Evolutionary conservation across 768 basidiomycete genomes (phyloP), one percentile per base, ranked within the genome.

Genomic region (Hemileccinum impolitum): DNA sequence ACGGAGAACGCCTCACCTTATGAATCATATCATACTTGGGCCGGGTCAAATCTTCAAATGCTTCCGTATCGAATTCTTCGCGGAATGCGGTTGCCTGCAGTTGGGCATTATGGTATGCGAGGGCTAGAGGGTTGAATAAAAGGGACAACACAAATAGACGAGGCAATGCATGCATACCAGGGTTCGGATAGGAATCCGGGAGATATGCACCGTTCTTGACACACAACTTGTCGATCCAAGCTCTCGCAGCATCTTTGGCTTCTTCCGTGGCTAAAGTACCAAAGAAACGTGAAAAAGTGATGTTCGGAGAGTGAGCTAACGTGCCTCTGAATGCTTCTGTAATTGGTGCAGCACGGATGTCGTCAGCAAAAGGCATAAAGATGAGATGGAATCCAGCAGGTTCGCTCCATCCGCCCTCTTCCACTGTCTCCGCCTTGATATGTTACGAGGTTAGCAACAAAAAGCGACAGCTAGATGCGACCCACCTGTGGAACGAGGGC

Each of bases 311-410:
- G 30, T 18, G n/a, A 31, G 26, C 3, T 2, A 39, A 47, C 67
- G 25, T 68, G 83, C 92, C 86, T 74, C 77, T 75, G 56, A 76
- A 72, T 7, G 75, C 84, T 47, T 80, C 74, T 17, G 84, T 79
- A 11, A 93, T 68, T 2, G 87, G 84, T 6, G 88, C 87, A 17
- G 76, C 75, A 41, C 96, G 82, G 42, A 98, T 87, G 59, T 99
- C 96, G 62, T 99, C 96, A 4, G 90, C 87, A 64, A 89, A 99
- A 1, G 95, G 94, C n/a, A 97, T 66, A 14, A 87, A 87, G 50
- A 97, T 86, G 43, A 98, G 74, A 66, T 98, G 94, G 60, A 98
- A 88, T 6, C 96, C 96, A 2, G 90, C 82, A 30, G 96, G 91
- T 36, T 88, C 84, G 44, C 80, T 82, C 75, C 82, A 87, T 7